These are phyloP conservation scores for Delonix regia DNA, from an alignment of 306 rosid species.

Conservation along the genomic window DNA sequence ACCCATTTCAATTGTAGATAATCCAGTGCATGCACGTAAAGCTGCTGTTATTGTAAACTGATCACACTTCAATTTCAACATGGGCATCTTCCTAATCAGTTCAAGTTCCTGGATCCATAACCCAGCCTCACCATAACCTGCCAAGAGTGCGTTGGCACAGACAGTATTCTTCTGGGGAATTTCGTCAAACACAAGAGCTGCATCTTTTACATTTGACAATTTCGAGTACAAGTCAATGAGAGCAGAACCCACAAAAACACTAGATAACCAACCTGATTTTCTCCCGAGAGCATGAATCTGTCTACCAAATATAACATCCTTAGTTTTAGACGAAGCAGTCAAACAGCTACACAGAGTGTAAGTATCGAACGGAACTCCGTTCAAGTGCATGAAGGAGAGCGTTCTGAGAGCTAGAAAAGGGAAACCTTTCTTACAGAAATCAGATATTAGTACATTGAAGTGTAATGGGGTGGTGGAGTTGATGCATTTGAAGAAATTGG, in stretches of 20 bases:
- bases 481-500: constrained; percentile 60
- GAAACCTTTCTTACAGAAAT: constrained; percentile 52
- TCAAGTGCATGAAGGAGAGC: constrained; percentile 69
- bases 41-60: constrained; percentile 69
- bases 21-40: constrained; percentile 68
- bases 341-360: constrained; percentile 69
- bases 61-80: constrained; percentile 60
- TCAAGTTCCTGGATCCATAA: constrained; percentile 63
- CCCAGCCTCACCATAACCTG: constrained; percentile 66
- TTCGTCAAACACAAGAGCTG: constrained; percentile 72
- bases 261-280: constrained; percentile 70
- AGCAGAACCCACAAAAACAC: constrained; percentile 83
- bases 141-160: constrained; percentile 72
- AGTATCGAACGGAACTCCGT: constrained; percentile 58
- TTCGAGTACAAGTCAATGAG: constrained; percentile 59
- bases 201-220: constrained; percentile 47
- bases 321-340: constrained; percentile 55
- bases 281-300: constrained; percentile 57
- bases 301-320: constrained; percentile 46
- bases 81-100: constrained; percentile 59
- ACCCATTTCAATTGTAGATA: constrained; percentile 64
- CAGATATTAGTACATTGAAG: constrained; percentile 56
- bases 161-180: constrained; percentile 66
- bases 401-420: constrained; percentile 51
- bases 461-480: constrained; percentile 50